Evolutionary conservation across 768 basidiomycete species (phyloP), one percentile per base, ranked within the genome.

Genomic region (Termitomyces sp.): DNA sequence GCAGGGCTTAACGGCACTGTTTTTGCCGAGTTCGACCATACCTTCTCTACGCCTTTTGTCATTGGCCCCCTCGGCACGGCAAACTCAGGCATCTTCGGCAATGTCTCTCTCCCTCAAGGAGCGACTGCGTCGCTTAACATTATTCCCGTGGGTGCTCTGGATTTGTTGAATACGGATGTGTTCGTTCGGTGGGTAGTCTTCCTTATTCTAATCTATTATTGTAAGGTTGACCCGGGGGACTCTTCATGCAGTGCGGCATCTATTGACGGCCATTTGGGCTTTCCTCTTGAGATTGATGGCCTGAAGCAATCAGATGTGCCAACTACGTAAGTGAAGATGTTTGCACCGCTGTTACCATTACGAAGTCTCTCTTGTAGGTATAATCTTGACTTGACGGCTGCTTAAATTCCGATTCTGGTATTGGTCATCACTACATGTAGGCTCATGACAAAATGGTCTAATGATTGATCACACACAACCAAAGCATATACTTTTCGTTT

Each of bases 11-110:
- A 84, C 55, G 79, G 77, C 14, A 77, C 78, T 40, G 75, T 72
- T 33, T 87, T 77, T 62, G 85, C 86, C 20, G 74, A 75, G 45
- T 87, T 88, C 67, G 75, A 79, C 60, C 80, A 85, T 59, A 71
- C 75, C 4, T 88, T 87, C 72, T 64, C n/a, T 67, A 5, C 62
- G 38, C 81, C 82, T 45, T 72, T 83, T 44, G 71, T 83, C 22
- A 78, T 85, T 3, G 74, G 79, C 6, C 73, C 78, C 45, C 67
- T 75, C 41, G 73, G 77, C 44, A 79, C 77, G 0, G 79, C 78
- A 49, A 86, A 86, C 66, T 84, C 82, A 26, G 86, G 86, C 2
- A 73, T 64, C n/a, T 79, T 88, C 58, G 66, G 71, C 10, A 76
- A 86, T 52, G 86, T 88, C 10, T 53, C 78, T 30, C 74, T 88